These are phyloP conservation scores for Pogostemon cablin DNA, from an alignment of 257 asterid genomes.

Conservation along the genomic window DNA sequence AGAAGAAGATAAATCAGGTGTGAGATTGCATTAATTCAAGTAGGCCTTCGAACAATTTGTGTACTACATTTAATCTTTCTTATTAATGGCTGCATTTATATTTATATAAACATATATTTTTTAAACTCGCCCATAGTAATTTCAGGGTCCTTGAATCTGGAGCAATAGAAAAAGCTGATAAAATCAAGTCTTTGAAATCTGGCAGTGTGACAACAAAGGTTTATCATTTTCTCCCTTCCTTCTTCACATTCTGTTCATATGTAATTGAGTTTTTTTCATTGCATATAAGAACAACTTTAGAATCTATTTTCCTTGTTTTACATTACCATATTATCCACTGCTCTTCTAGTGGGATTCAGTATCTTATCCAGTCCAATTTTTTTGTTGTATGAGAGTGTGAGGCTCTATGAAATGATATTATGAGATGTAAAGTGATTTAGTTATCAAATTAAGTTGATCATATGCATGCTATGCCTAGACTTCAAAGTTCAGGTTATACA, in stretches of 20 bases:
- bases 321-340: conserved; percentile 15
- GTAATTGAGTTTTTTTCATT: neutral
- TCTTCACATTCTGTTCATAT: neutral
- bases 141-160: conserved; percentile 44
- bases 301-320: conserved; percentile 4
- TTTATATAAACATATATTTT: conserved; percentile 22
- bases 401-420: conserved; percentile 18
- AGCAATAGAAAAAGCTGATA: conserved; percentile 43
- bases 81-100: conserved; percentile 18
- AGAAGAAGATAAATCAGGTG: conserved; percentile 71
- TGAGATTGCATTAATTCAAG: conserved; percentile 85
- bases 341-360: conserved; percentile 5
- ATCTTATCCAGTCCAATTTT: neutral
- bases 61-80: conserved; percentile 9
- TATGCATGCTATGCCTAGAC: conserved; percentile 18
- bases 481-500: neutral
- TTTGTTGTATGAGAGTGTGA: conserved; percentile 1
- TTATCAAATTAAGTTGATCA: conserved; percentile 8
- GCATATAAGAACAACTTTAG: conserved; percentile 15
- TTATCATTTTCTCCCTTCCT: conserved; percentile 25
- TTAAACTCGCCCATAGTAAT: conserved; percentile 46
- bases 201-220: conserved; percentile 66
- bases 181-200: conserved; percentile 58
- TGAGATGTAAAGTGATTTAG: neutral
- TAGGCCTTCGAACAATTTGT: conserved; percentile 38